phyloP scores from a whole-genome alignment of 257 asterid species.

The Rehmannia glutinosa region DNA sequence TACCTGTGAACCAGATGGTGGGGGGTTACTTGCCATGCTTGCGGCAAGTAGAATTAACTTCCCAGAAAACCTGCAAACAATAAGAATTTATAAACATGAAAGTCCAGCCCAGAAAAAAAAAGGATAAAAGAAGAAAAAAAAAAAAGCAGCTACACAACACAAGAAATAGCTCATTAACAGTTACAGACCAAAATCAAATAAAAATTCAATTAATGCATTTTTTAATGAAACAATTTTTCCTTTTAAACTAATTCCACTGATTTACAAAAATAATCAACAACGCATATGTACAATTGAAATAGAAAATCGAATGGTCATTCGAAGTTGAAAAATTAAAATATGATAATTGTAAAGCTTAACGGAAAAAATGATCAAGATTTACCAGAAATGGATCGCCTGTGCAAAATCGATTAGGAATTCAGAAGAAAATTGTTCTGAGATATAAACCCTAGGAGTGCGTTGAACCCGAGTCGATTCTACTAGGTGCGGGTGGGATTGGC shows the following conservation, averaged over 20 bases:
- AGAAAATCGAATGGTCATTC: neutral
- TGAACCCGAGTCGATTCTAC: slow-evolving; percentile 12
- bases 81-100: neutral
- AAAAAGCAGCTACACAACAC: slow-evolving; percentile 3
- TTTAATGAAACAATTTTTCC: neutral
- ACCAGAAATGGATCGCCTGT: slow-evolving; percentile 9
- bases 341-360: neutral
- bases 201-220: neutral
- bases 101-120: neutral
- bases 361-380: neutral
- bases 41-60: slow-evolving; percentile 23
- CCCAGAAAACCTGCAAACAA: slow-evolving; percentile 23
- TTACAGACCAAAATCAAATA: neutral
- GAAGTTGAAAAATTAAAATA: neutral
- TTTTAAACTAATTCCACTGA: neutral
- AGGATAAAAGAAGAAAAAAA: neutral
- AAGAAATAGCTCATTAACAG: neutral
- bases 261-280: neutral
- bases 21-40: slow-evolving; percentile 72
- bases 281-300: neutral
- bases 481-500: neutral
- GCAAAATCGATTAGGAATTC: neutral
- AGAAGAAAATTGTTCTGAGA: neutral
- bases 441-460: slow-evolving; percentile 24
- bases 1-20: slow-evolving; percentile 83